Evolutionary conservation across 305 asterid genomes (phyloP).

Genomic region (Fraxinus xanthoxyloides): DNA sequence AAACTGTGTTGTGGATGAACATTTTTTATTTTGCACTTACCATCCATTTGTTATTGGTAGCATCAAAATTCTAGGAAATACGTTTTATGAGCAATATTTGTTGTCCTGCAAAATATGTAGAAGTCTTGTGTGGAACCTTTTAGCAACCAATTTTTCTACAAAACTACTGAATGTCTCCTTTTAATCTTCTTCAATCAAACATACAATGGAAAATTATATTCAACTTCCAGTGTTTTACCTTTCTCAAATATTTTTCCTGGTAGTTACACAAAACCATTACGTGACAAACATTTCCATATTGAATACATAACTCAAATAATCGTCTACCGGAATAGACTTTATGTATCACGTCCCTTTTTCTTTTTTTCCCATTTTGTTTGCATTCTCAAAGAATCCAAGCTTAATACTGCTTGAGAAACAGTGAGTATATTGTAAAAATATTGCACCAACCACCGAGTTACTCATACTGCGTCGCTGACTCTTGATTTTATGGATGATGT

Average conservation of each 20-base stretch:
- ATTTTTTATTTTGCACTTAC: not conserved
- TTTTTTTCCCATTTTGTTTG: not conserved
- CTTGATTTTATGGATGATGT: not conserved
- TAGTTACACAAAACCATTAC: not conserved
- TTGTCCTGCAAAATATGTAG: not conserved
- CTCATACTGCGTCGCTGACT: not conserved
- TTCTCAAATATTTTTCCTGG: constrained; percentile 9
- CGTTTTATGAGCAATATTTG: not conserved
- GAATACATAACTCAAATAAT: not conserved
- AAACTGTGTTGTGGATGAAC: not conserved
- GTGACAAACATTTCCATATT: constrained; percentile 3
- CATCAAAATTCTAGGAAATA: constrained; percentile 10
- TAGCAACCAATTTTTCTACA: not conserved
- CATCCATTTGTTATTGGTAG: not conserved
- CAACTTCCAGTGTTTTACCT: not conserved
- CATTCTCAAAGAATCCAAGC: not conserved
- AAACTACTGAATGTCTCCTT: not conserved
- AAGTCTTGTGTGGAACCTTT: not conserved
- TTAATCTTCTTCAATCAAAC: not conserved
- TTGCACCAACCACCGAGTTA: constrained; percentile 10
- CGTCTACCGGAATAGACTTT: constrained; percentile 2
- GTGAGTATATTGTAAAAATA: not conserved
- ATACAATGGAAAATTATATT: not conserved
- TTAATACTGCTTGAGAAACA: not conserved
- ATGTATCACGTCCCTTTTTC: not conserved